Percentiles rank a stretch among this genome's conserved stretches.
Conservation (phyloP, 768 basidiomycete genomes). For the Trametes gibbosa region DNA sequence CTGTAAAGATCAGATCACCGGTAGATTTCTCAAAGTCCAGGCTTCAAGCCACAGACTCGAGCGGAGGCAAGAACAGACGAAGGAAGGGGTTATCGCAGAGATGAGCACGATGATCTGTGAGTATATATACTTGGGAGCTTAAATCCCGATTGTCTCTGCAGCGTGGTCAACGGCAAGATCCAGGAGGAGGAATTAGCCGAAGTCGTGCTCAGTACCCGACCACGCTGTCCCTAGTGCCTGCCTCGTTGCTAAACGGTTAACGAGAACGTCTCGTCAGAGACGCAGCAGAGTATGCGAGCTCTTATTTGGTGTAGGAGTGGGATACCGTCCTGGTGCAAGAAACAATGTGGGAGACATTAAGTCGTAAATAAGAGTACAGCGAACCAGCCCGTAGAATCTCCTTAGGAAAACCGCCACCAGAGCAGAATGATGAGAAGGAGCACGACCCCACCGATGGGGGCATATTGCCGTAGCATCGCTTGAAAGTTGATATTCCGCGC, state of each 20-base stretch:
- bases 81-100: conserved; percentile 15
- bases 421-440: conserved; percentile 76
- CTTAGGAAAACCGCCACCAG: conserved; percentile 75
- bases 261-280: neutral
- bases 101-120: conserved; percentile 10
- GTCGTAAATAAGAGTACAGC: conserved; percentile 16
- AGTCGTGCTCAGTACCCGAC: conserved; percentile 11
- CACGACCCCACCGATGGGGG: conserved; percentile 81
- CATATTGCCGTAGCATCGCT: conserved; percentile 94
- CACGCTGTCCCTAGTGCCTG: neutral
- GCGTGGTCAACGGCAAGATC: conserved; percentile 27
- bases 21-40: too few species aligned
- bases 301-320: too few species aligned
- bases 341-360: conserved; percentile 4
- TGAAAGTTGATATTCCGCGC: conserved; percentile 92
- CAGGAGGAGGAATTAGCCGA: conserved; percentile 15
- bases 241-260: neutral
- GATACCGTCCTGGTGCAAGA: neutral
- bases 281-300: neutral
- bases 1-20: neutral
- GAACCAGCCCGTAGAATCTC: conserved; percentile 11
- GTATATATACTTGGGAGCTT: conserved; percentile 22
- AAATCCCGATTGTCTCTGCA: conserved; percentile 20
- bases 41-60: neutral
- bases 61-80: neutral